Evolutionary conservation across 177 flowering plant genomes (phyloP).

Genomic region (Vitis hybrid): DNA sequence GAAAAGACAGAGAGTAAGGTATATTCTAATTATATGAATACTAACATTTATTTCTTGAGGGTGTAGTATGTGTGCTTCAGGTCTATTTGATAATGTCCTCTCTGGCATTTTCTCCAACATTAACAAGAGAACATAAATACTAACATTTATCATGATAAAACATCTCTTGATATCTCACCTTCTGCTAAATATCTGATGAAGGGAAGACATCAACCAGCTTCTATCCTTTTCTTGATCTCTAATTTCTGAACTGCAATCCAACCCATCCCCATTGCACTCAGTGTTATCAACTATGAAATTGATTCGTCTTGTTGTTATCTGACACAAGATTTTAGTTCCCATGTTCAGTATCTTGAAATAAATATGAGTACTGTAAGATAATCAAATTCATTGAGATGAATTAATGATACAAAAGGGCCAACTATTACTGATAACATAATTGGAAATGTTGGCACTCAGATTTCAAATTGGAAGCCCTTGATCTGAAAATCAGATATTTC

Average conservation of each 20-base stretch:
- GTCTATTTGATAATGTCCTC: too few relatives aligned
- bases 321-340: constrained; percentile 18
- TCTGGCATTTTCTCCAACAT: too few relatives aligned
- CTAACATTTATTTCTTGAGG: too few relatives aligned
- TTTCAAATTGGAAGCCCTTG: neutral
- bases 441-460: neutral
- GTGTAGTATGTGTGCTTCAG: too few relatives aligned
- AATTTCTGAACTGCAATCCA: constrained; percentile 28
- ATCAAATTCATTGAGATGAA: neutral
- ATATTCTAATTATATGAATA: too few relatives aligned
- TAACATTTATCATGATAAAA: too few relatives aligned
- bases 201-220: constrained; percentile 85
- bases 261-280: constrained; percentile 41
- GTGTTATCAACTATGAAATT: constrained; percentile 76
- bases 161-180: constrained; percentile 45
- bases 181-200: constrained; percentile 92
- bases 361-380: neutral
- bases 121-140: too few relatives aligned
- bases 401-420: neutral
- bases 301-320: constrained; percentile 88
- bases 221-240: constrained; percentile 62
- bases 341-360: neutral
- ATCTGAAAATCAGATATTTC: neutral
- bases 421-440: neutral
- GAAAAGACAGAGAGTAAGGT: too few relatives aligned